Percentiles rank a stretch among this genome's conserved stretches.
Conservation (phyloP, 2,329 filamentous ascomycete genomes). For the Curvularia sp. region DNA sequence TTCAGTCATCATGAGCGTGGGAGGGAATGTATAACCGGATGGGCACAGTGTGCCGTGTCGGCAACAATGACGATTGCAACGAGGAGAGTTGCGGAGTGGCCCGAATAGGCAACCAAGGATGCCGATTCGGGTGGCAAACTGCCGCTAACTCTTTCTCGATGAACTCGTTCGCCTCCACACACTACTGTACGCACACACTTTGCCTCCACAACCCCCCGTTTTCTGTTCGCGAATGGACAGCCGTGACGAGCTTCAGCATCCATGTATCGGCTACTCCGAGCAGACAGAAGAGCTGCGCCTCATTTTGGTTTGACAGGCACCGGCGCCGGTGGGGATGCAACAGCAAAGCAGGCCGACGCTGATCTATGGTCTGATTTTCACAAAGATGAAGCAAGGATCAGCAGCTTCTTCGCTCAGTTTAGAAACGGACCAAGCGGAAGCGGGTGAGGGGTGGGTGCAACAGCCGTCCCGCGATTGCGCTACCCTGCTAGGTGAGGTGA, state of each 20-base stretch:
- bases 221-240: neutral
- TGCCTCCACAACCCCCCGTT: constrained; percentile 19
- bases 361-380: constrained; percentile 38
- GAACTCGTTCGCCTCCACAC: constrained; percentile 15
- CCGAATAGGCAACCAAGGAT: constrained; percentile 19
- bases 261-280: constrained; percentile 29
- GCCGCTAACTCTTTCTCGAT: constrained; percentile 10
- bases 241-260: constrained; percentile 11
- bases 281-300: constrained; percentile 2
- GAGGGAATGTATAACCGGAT: neutral
- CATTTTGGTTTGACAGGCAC: constrained; percentile 3
- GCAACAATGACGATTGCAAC: constrained; percentile 9
- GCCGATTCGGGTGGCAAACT: constrained; percentile 28
- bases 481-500: constrained; percentile 8
- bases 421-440: constrained; percentile 5
- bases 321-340: constrained; percentile 11
- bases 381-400: constrained; percentile 33
- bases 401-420: constrained; percentile 15
- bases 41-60: constrained; percentile 1
- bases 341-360: constrained; percentile 22
- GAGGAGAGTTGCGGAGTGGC: constrained; percentile 14
- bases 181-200: constrained; percentile 23
- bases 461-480: constrained; percentile 18
- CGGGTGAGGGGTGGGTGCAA: constrained; percentile 10
- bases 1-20: neutral